Base-by-base conservation (phyloP, 164 flowering plant genomes). In the Sextonia rubra region DNA sequence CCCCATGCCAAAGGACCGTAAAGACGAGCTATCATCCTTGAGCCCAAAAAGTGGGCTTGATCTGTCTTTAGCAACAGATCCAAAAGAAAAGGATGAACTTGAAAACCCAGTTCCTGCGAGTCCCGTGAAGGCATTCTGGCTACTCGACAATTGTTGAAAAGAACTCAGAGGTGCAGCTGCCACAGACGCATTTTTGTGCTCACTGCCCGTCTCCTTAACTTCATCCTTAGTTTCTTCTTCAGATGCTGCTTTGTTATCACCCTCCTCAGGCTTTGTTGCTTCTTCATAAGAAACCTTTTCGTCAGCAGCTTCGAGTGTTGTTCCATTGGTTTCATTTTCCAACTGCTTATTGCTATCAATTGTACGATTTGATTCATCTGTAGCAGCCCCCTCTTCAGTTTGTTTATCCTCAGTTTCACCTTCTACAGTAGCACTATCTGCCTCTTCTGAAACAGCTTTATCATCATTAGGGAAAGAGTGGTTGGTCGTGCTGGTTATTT, bases 121-220 rank as follows among this genome's bases (percentile, higher is more conserved):
- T 24, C 97, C 97, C 4, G 93, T 89, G 79, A 92, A 94, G 18
- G 99, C 98, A 83, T 94, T 94, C 81, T 90, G 88, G 80, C 79
- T 85, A 68, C 92, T 90, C 24, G 99, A 92, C 64, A 91, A 88
- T 78, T 90, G 94, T 71, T 80, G 90, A 74, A 94, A 94, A 20
- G 97, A 91, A 79, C 83, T 92, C 74, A 90, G 61, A 44, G 84
- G 73, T 60, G 87, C 69, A 75, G 82, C 69, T 27, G 77, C 84
- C 4, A 47, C 82, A 73, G 74, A 82, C 37, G 64, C 66, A 70
- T 73, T 78, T 68, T 75, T 80, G 30, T 24, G 68, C 14, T 70
- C 78, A 69, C 47, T 62, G 6, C 77, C 86, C 73, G 82, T 75
- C 26, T 72, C 30, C 29, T 76, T 69, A 32, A 73, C 74, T 47